Evolutionary conservation across 1,284 basidiomycete species (phyloP).

Genomic region (Cryptococcus wingfieldii): DNA sequence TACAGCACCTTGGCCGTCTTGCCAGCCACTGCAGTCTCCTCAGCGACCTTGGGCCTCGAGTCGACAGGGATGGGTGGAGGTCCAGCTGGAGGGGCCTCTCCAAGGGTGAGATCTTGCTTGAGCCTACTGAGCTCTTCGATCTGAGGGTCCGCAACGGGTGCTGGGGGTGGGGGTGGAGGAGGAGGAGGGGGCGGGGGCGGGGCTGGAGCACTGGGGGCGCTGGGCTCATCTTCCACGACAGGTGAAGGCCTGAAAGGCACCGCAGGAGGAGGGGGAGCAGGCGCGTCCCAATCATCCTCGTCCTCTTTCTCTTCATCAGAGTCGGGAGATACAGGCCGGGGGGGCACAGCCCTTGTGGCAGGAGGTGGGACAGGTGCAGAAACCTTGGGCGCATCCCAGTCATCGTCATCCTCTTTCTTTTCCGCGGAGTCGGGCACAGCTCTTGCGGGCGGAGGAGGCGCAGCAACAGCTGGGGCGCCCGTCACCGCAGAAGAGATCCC

Average conservation of each 20-base stretch:
- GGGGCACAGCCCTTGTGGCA: slow-evolving; percentile 12
- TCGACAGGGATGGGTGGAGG: slow-evolving; percentile 36
- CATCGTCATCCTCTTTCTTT: too few species aligned
- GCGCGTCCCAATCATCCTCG: slow-evolving; percentile 41
- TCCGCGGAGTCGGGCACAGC: slow-evolving; percentile 18
- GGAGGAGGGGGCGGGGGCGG: slow-evolving; percentile 49
- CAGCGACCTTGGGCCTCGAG: slow-evolving; percentile 22
- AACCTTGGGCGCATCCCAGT: background rate
- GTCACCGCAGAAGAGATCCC: slow-evolving; percentile 1
- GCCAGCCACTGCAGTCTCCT: slow-evolving; percentile 21
- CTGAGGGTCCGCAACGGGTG: slow-evolving; percentile 53
- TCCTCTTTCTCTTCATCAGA: slow-evolving; percentile 39
- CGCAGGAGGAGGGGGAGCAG: slow-evolving; percentile 23
- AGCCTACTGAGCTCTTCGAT: slow-evolving; percentile 41
- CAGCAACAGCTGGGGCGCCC: slow-evolving; percentile 2
- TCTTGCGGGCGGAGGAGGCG: too few species aligned
- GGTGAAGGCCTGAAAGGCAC: slow-evolving; percentile 30
- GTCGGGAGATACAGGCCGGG: slow-evolving; percentile 45
- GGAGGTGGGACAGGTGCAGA: slow-evolving; percentile 21
- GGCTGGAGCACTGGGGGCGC: slow-evolving; percentile 35
- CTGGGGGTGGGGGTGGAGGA: slow-evolving; percentile 50
- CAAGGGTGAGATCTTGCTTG: slow-evolving; percentile 42
- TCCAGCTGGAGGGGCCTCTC: slow-evolving; percentile 29
- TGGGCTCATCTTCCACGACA: slow-evolving; percentile 27
- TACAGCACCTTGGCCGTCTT: slow-evolving; percentile 58